These are phyloP conservation scores for Aspergillus intermedius DNA, from an alignment of 2,329 filamentous ascomycete genomes.

Conservation along the genomic window DNA sequence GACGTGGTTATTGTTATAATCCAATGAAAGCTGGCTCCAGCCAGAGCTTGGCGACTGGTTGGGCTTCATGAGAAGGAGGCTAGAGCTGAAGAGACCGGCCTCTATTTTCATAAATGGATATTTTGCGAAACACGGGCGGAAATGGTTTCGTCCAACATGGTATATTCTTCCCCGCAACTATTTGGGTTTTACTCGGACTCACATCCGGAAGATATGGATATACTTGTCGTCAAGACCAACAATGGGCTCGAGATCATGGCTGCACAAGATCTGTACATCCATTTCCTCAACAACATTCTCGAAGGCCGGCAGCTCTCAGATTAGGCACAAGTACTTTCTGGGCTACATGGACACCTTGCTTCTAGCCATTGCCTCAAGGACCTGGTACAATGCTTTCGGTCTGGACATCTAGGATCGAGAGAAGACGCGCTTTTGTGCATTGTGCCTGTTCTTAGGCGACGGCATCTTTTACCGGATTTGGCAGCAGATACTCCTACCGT, in stretches of 20 bases:
- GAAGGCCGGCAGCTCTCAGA: constrained; percentile 7
- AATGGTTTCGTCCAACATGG: constrained; percentile 12
- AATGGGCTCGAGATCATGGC: constrained; percentile 20
- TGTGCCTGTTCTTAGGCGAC: constrained; percentile 17
- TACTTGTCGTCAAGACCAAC: constrained; percentile 18
- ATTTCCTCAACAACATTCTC: constrained; percentile 18
- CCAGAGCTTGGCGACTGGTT: constrained; percentile 15
- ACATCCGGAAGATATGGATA: constrained; percentile 6
- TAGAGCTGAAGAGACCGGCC: constrained; percentile 13
- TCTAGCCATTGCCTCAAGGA: constrained; percentile 18
- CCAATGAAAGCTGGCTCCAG: constrained; percentile 10
- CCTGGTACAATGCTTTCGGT: constrained; percentile 19
- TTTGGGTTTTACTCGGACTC: constrained; percentile 16
- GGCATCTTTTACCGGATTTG: constrained; percentile 16
- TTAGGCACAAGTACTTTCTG: constrained; percentile 10
- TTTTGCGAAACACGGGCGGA: constrained; percentile 18
- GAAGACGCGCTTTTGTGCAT: constrained; percentile 29
- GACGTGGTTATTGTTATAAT: constrained; percentile 24
- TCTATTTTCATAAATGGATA: constrained; percentile 28
- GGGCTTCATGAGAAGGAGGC: constrained; percentile 17
- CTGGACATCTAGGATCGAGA: constrained; percentile 16
- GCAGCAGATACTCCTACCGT: constrained; percentile 12
- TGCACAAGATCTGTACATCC: constrained; percentile 30
- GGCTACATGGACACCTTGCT: constrained; percentile 8
- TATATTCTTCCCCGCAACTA: constrained; percentile 10